phyloP scores from a whole-genome alignment of 352 stramenopile species.

The Thraustochytrium striatum region DNA sequence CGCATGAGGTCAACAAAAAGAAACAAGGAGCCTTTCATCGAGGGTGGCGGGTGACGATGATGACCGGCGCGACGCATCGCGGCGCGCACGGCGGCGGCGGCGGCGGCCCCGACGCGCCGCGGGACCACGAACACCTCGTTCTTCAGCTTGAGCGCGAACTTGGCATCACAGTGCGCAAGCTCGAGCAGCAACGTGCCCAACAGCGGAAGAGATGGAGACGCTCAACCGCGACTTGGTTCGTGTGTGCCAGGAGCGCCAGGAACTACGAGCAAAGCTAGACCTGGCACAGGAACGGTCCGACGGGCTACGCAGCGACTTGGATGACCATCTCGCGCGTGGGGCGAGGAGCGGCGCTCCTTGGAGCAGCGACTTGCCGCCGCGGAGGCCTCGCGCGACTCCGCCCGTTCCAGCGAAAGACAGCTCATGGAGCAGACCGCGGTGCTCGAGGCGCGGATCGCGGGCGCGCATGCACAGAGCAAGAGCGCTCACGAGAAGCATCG shows the following conservation, averaged over 20 bases:
- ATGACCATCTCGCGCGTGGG: background rate
- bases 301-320: background rate
- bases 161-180: background rate
- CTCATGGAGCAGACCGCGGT: constrained; percentile 9
- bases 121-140: constrained; percentile 2
- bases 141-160: constrained; percentile 27
- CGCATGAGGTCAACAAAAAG: too few species aligned
- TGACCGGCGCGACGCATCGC: too few species aligned
- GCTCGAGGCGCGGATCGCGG: constrained; percentile 6
- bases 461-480: background rate
- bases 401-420: background rate
- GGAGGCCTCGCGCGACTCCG: background rate
- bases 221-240: background rate
- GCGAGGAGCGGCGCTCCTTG: background rate
- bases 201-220: background rate
- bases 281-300: constrained; percentile 12
- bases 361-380: background rate
- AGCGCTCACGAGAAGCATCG: background rate
- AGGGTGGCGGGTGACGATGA: too few species aligned
- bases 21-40: too few species aligned
- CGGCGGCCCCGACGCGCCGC: background rate
- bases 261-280: constrained; percentile 1
- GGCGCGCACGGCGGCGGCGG: background rate
- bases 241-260: constrained; percentile 12
- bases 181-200: background rate